Conservation (phyloP, 164 flowering plant genomes). For the Vitis cinerea region DNA sequence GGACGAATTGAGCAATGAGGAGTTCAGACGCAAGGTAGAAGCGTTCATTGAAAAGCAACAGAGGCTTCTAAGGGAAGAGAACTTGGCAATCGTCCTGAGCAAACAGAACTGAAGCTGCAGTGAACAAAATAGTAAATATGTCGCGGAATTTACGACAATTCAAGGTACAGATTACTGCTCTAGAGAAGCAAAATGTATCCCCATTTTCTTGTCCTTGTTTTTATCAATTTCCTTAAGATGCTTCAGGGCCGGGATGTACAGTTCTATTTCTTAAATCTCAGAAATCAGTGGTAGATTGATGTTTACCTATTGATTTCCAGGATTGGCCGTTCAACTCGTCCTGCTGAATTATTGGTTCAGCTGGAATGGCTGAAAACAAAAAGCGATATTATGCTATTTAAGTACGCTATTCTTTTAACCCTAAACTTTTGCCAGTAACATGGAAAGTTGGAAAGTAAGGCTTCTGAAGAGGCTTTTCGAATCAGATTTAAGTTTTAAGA, state of each 20-base stretch:
- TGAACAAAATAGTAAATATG: too few relatives aligned
- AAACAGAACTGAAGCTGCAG: background rate
- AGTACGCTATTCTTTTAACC: too few relatives aligned
- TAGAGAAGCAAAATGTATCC: background rate
- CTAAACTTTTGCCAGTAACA: too few relatives aligned
- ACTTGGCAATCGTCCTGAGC: background rate
- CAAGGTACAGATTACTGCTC: background rate
- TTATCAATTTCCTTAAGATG: background rate
- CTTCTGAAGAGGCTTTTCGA: background rate
- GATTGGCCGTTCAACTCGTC: rapidly evolving
- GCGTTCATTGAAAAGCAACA: constrained; percentile 43
- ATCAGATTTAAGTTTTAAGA: too few relatives aligned
- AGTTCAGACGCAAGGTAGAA: constrained; percentile 41
- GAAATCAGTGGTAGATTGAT: background rate
- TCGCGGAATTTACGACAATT: background rate
- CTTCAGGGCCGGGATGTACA: background rate
- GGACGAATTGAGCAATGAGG: constrained; percentile 44
- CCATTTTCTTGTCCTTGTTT: too few relatives aligned
- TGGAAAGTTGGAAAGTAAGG: background rate
- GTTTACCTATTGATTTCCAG: too few relatives aligned
- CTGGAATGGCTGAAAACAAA: background rate
- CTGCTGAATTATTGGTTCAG: background rate
- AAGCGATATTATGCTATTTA: too few relatives aligned
- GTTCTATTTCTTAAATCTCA: background rate
- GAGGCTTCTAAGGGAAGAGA: constrained; percentile 34